Base-by-base conservation (phyloP, 805 yeast genomes). In the Teunomyces pallodes region DNA sequence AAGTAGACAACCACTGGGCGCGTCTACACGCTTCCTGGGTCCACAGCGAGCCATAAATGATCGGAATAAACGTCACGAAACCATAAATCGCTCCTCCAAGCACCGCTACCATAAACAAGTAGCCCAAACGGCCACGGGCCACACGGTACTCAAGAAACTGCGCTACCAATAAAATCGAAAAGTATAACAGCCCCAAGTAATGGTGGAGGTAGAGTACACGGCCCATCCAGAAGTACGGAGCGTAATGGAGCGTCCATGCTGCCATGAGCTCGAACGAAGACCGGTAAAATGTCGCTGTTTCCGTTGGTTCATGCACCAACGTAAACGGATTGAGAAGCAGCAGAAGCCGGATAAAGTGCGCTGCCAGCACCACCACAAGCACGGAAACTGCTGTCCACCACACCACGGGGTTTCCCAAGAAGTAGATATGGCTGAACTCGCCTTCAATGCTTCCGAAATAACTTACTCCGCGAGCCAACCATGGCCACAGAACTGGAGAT, bases 401-500 rank as follows among this genome's bases (percentile, higher is more conserved):
- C 31, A 45, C 27, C 10, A 79, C 74, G 16, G 79, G 66, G 64
- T 87, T 89, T 5, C 95, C 95, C 12, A 85, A 56, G 26, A 79
- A 73, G 60, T 84, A 86, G 30, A 87, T 69, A 46, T 67, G 69
- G 40, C 62, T 59, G 12, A 65, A 64, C 12, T 49, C 44, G n/a
- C 55, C 62, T 43, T 55, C 62, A 20, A 53, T 56, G 55, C 74
- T 69, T 27, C 71, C 70, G 72, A 78, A 83, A 62, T 80, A 82
- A 54, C 72, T 78, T 47, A 82, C 72, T n/a, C 92, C 92, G 36
- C 81, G 70, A 16, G 65, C 50, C 48, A 79, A 63, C 39, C 79
- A 67, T 13, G 87, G 82, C 94, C 96, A 88, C 9, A 82, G 66
- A 12, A 60, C 61, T 1, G 90, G 86, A n/a, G 72, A 66, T 3